Evolutionary conservation across 164 flowering plant genomes (phyloP).

Genomic region (Sextonia rubra): DNA sequence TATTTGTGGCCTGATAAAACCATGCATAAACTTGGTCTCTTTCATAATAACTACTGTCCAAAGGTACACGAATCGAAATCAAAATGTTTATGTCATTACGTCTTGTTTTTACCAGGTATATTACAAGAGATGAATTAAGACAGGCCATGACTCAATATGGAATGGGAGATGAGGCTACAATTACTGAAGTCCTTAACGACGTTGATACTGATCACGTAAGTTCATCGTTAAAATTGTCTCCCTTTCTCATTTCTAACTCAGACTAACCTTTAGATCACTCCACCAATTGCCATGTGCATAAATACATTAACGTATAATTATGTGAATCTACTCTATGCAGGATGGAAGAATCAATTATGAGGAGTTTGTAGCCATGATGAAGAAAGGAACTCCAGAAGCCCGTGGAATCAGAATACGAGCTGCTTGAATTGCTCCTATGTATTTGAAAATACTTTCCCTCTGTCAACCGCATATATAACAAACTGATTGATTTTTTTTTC

Average conservation of each 20-base stretch:
- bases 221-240: neutral
- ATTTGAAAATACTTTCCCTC: neutral
- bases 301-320: too few relatives aligned
- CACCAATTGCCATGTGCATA: too few relatives aligned
- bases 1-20: too few relatives aligned
- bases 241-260: neutral
- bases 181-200: slow-evolving; percentile 70
- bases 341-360: slow-evolving; percentile 85
- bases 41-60: neutral
- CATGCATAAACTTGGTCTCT: neutral
- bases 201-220: slow-evolving; percentile 76
- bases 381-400: slow-evolving; percentile 41
- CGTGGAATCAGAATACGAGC: slow-evolving; percentile 19
- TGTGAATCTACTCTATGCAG: slow-evolving; percentile 28
- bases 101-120: slow-evolving; percentile 40
- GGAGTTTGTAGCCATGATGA: slow-evolving; percentile 89
- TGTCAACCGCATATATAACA: too few relatives aligned
- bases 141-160: slow-evolving; percentile 69
- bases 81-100: neutral
- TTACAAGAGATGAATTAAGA: slow-evolving; percentile 85
- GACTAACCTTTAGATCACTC: too few relatives aligned
- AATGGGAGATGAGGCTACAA: slow-evolving; percentile 86
- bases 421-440: neutral
- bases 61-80: neutral
- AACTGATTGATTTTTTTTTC: too few relatives aligned